A percentile compares a stretch with the other conserved stretches of the same genome.
These are phyloP conservation scores for Talaromyces nanjingensis DNA, from an alignment of 495 filamentous ascomycete genomes.

Conservation along the genomic window DNA sequence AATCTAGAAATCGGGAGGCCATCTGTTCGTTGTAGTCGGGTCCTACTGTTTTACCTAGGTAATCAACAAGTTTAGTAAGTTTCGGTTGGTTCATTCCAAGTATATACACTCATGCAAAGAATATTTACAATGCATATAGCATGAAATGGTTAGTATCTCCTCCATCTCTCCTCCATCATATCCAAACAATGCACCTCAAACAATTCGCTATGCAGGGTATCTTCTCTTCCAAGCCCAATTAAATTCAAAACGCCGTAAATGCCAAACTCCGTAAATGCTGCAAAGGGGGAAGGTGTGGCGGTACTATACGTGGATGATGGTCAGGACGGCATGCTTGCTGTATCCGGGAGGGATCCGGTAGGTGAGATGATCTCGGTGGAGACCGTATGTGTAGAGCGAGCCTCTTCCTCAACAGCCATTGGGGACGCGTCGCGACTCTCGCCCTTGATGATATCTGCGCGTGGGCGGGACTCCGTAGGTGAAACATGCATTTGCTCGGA, in stretches of 20 bases:
- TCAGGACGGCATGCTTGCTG: not conserved
- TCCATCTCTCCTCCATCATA: not conserved
- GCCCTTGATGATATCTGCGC: slow-evolving; percentile 6
- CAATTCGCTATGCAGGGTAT: slow-evolving; percentile 4
- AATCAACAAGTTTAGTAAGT: not conserved
- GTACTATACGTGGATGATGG: not conserved
- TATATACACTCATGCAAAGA: slow-evolving; percentile 5
- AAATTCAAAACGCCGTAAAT: not conserved
- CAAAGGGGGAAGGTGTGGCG: not conserved
- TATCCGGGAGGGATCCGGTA: not conserved
- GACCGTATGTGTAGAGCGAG: slow-evolving; percentile 21
- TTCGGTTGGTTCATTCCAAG: slow-evolving; percentile 1
- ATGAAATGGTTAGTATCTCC: not conserved
- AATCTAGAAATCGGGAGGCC: not conserved
- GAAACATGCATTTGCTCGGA: slow-evolving; percentile 27
- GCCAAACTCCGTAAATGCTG: not conserved
- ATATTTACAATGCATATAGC: slow-evolving; percentile 4
- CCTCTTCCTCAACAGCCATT: slow-evolving; percentile 17
- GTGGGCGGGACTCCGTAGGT: slow-evolving; percentile 25
- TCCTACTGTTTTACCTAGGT: not conserved
- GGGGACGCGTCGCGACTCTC: not conserved
- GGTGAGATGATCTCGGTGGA: slow-evolving; percentile 28
- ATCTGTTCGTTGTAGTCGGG: not conserved
- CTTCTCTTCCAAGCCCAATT: slow-evolving; percentile 4
- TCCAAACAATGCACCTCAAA: not conserved